Conservation (phyloP, 2,329 filamentous ascomycete species). For the Didymella glomerata region DNA sequence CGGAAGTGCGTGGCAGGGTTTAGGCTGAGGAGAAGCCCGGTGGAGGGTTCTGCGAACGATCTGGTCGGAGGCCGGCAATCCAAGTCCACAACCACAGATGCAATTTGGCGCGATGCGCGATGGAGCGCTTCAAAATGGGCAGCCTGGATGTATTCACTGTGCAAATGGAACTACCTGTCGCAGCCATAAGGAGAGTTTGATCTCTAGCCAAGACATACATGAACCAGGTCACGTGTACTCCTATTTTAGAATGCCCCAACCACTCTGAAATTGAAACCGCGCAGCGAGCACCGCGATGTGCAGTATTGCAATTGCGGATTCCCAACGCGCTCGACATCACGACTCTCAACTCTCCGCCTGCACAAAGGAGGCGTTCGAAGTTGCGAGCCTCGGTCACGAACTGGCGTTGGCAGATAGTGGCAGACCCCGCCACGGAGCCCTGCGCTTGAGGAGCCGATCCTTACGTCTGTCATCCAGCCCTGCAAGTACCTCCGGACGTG, state of each 20-base stretch:
- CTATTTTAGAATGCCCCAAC: slow-evolving; percentile 5
- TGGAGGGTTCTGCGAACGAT: slow-evolving; percentile 6
- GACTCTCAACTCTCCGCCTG: background rate
- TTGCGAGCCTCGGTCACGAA: slow-evolving; percentile 10
- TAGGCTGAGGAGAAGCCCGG: slow-evolving; percentile 20
- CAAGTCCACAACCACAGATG: slow-evolving; percentile 24
- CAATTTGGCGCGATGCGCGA: slow-evolving; percentile 15
- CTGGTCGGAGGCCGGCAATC: slow-evolving; percentile 15
- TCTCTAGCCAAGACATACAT: slow-evolving; percentile 8
- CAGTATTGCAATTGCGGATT: background rate
- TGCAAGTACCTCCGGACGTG: background rate
- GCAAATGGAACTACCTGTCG: slow-evolving; percentile 10
- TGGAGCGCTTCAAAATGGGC: slow-evolving; percentile 15
- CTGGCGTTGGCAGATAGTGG: background rate
- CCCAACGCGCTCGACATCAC: background rate
- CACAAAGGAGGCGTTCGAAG: background rate
- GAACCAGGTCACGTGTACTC: background rate
- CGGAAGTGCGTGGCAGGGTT: slow-evolving; percentile 21
- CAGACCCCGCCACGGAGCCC: slow-evolving; percentile 5
- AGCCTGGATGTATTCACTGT: slow-evolving; percentile 2
- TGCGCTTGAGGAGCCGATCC: slow-evolving; percentile 11
- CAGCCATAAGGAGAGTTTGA: slow-evolving; percentile 8
- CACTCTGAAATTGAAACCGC: slow-evolving; percentile 1
- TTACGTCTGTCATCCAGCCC: slow-evolving; percentile 4
- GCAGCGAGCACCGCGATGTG: background rate